Base-by-base conservation (phyloP, 2,329 filamentous ascomycete species). In the Arthrobotrys sinensis region DNA sequence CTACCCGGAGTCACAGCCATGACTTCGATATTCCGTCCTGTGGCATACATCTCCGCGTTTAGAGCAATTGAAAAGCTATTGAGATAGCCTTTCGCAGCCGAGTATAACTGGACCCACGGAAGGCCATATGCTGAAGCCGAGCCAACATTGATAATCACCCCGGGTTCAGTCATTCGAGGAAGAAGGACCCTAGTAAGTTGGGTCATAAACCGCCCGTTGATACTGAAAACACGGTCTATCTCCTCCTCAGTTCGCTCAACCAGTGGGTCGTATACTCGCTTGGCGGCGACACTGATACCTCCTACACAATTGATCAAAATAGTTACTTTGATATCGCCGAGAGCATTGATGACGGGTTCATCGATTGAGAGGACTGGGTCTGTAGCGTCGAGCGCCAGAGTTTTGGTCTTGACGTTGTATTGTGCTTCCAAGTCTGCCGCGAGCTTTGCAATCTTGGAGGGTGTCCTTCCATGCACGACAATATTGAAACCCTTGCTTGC, bases 401-500 rank as follows among this genome's bases (percentile, higher is more conserved):
- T 66, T 40, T 93, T 93, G 81, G 91, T 91, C 84, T 94, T 86
- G 46, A 95, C 86, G 14, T 88, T 86, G 86, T 91, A 90, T 83
- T 92, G 91, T 80, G 88, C 83, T 82, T 90, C 88, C 81, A 99
- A 91, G 81, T 97, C 92, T 36, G 88, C 85, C 40, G 93, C 90
- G 57, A 99, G 89, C 0, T 89, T 85, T 69, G 92, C 89, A 81
- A 99, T 91, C 86, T 99, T 99, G 45, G 93, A 93, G 81, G 92
- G 89, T 14, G 96, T 98, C 82, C 96, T 94, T 53, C 96, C 98
- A 78, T 99, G 91, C 81, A 99, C 93, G 80, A 99, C 87, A 81
- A 98, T 88, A 86, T 97, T 98, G 90, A 95, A 99, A 82, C 94
- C 94, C 84, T 96, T 94, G 79, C 90, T 87, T 21, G 96, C 94